Evolutionary conservation across 2,329 filamentous ascomycete species (phyloP).

Genomic region (Neobulgaria alba): DNA sequence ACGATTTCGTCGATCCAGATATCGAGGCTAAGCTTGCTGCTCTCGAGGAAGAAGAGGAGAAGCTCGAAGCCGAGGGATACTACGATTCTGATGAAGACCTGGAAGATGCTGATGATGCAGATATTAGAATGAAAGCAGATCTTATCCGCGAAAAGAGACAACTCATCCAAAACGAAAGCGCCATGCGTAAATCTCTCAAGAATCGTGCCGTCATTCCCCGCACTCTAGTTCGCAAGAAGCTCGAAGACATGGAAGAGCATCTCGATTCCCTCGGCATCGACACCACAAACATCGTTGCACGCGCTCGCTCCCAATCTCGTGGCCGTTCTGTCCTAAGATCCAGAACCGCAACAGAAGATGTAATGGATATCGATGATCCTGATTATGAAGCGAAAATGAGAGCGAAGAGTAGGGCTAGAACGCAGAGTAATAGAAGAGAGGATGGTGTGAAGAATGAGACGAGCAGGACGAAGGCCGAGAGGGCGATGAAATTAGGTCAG

Average conservation of each 20-base stretch:
- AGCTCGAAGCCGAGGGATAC: constrained; percentile 82
- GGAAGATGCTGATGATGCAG: constrained; percentile 81
- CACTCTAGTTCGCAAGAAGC: constrained; percentile 67
- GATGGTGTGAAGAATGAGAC: constrained; percentile 66
- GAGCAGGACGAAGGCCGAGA: constrained; percentile 70
- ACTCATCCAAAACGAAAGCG: constrained; percentile 86
- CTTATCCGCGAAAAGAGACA: constrained; percentile 91
- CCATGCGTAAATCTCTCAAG: constrained; percentile 94
- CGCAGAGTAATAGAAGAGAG: constrained; percentile 61
- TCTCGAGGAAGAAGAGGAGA: constrained; percentile 92
- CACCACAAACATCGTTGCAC: constrained; percentile 62
- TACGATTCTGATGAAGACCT: constrained; percentile 78
- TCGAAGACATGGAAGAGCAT: constrained; percentile 79
- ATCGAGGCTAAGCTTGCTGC: constrained; percentile 89
- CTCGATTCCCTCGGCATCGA: constrained; percentile 83
- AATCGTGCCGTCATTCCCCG: constrained; percentile 92
- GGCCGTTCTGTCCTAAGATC: constrained; percentile 62
- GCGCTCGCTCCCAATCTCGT: constrained; percentile 62
- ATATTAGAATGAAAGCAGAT: constrained; percentile 84
- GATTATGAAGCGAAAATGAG: constrained; percentile 51
- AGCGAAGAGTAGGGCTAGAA: constrained; percentile 64
- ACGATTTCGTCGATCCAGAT: constrained; percentile 94
- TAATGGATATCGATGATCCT: constrained; percentile 65
- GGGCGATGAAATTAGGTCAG: constrained; percentile 81
- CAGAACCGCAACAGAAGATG: constrained; percentile 53